phyloP scores from a whole-genome alignment of 225 moss, liverwort and hornwort genomes.

The Thuidium tamariscinum region DNA sequence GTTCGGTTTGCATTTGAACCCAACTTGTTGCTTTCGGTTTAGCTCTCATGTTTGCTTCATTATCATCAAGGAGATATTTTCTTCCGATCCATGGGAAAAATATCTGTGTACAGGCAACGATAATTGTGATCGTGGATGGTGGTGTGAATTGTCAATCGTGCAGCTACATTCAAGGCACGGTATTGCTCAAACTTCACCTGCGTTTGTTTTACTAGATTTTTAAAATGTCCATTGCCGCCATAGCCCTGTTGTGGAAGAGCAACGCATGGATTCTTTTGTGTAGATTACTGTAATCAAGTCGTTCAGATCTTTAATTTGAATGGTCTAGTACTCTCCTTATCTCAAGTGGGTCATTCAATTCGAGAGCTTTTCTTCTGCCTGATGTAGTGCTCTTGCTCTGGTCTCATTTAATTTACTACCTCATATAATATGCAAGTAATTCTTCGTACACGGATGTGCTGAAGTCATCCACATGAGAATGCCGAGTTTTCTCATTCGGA shows the following conservation, averaged over 20 bases:
- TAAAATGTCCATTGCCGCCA: neutral
- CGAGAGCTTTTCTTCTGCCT: neutral
- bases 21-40: constrained; percentile 10
- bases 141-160: neutral
- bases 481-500: neutral
- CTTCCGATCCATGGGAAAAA: neutral
- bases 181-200: neutral
- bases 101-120: neutral
- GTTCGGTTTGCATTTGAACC: constrained; percentile 33
- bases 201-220: neutral
- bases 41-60: neutral
- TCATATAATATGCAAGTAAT: neutral
- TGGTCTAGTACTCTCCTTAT: neutral
- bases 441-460: neutral
- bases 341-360: neutral
- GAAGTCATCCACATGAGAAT: neutral
- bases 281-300: neutral
- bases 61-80: neutral
- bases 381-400: neutral
- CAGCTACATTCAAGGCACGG: neutral
- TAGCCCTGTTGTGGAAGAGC: neutral
- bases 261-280: neutral
- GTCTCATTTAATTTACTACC: neutral
- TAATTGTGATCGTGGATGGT: neutral
- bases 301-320: neutral